Percentiles rank a stretch among this genome's conserved stretches.
phyloP scores from a whole-genome alignment of 805 yeast species.

The Tetrapisispora iriomotensis region DNA sequence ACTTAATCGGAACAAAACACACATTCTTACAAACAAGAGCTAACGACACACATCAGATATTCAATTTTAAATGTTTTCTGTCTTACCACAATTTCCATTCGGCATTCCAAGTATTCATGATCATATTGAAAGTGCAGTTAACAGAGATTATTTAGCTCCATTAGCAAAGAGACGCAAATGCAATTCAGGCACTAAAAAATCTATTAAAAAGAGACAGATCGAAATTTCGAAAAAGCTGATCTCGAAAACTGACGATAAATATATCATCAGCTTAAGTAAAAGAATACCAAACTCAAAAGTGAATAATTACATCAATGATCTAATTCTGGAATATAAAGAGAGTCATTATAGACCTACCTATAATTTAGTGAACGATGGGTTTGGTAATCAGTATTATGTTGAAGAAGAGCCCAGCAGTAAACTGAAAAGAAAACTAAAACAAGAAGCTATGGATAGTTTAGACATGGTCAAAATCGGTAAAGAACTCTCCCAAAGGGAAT shows the following conservation, averaged over 20 bases:
- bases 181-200: no score
- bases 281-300: constrained; percentile 13
- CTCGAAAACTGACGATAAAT: constrained; percentile 10
- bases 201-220: neutral
- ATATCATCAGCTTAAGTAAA: constrained; percentile 14
- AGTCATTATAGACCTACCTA: constrained; percentile 15
- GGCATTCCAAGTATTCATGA: no score
- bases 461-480: constrained; percentile 14
- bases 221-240: constrained; percentile 7
- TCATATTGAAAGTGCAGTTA: no score
- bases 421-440: constrained; percentile 12
- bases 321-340: constrained; percentile 13
- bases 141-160: no score
- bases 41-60: no score
- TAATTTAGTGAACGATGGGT: constrained; percentile 17
- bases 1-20: no score
- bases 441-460: constrained; percentile 14
- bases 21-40: no score
- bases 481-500: constrained; percentile 18
- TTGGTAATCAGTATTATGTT: constrained; percentile 26
- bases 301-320: constrained; percentile 10
- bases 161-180: neutral
- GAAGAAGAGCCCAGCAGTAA: constrained; percentile 13
- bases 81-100: constrained; percentile 8
- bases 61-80: constrained; percentile 19